Evolutionary conservation across 2,329 filamentous ascomycete species (phyloP).

Genomic region (Arthrobotrys conoides): DNA sequence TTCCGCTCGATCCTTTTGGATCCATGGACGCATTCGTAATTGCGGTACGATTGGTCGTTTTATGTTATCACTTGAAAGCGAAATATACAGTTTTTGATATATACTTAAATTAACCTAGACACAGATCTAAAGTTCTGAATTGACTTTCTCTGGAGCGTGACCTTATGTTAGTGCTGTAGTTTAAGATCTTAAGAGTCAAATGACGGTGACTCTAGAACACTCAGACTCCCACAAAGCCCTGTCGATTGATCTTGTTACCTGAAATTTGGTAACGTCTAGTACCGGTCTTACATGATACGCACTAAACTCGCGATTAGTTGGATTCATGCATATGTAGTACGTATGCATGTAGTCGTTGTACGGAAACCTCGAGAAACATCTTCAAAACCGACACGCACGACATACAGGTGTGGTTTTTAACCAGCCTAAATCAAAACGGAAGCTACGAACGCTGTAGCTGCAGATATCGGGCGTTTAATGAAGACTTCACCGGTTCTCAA

Average conservation of each 20-base stretch:
- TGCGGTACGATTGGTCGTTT: no score
- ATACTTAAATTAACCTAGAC: no score
- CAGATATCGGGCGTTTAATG: conserved; percentile 8
- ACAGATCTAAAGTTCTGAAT: no score
- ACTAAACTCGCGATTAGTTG: not conserved
- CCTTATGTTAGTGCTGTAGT: not conserved
- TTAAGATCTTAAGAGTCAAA: not conserved
- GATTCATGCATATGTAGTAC: not conserved
- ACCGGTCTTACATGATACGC: not conserved
- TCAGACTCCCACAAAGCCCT: not conserved
- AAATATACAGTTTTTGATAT: no score
- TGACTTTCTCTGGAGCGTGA: no score
- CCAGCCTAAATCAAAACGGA: not conserved
- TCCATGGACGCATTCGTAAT: no score
- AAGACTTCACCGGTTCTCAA: not conserved
- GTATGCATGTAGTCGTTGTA: not conserved
- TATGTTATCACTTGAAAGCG: no score
- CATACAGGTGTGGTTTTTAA: not conserved
- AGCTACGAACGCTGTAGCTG: not conserved
- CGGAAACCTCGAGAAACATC: not conserved
- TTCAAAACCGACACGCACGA: not conserved
- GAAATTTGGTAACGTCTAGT: not conserved
- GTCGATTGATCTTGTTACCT: not conserved
- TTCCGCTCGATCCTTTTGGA: no score
- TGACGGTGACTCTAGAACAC: not conserved